A percentile compares a stretch with the other conserved stretches of the same genome.
Conservation (phyloP, 257 asterid genomes). For the Forsythia viridissima region DNA sequence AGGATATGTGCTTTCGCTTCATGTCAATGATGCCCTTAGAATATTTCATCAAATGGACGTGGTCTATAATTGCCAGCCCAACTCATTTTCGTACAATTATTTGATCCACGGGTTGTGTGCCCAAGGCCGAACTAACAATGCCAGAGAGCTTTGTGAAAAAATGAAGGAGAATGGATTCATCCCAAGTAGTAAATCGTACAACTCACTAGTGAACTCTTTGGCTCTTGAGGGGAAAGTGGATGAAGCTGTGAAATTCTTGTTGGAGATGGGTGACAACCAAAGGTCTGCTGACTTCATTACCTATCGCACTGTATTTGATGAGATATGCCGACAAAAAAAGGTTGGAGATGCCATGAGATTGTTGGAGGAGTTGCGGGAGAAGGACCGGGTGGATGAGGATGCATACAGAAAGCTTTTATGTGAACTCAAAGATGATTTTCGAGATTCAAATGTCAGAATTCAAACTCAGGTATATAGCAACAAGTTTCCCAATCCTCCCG, state of each 20-base stretch:
- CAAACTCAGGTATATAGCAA: conserved; percentile 34
- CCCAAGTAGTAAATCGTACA: conserved; percentile 83
- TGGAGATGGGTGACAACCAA: conserved; percentile 69
- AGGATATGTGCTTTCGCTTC: conserved; percentile 90
- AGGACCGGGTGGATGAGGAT: conserved; percentile 46
- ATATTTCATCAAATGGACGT: conserved; percentile 86
- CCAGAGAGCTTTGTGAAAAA: conserved; percentile 63
- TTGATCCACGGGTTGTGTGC: conserved; percentile 88
- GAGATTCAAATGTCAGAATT: conserved; percentile 23
- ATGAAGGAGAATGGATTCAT: conserved; percentile 76
- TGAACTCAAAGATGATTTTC: conserved; percentile 52
- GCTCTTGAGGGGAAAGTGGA: conserved; percentile 81
- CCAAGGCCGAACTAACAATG: conserved; percentile 81
- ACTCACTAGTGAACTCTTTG: conserved; percentile 77
- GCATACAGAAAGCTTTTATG: conserved; percentile 52
- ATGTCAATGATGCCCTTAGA: conserved; percentile 89
- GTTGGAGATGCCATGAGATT: conserved; percentile 52
- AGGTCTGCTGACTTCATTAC: conserved; percentile 70
- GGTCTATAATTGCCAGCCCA: conserved; percentile 70
- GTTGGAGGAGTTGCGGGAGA: conserved; percentile 60
- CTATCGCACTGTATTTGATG: conserved; percentile 71
- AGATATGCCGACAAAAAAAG: conserved; percentile 55
- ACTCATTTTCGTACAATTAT: conserved; percentile 74
- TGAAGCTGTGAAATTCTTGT: conserved; percentile 72
- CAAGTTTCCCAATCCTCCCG: not conserved